phyloP scores from a whole-genome alignment of 202 grass and related monocot genomes.

The Zizania palustris region DNA sequence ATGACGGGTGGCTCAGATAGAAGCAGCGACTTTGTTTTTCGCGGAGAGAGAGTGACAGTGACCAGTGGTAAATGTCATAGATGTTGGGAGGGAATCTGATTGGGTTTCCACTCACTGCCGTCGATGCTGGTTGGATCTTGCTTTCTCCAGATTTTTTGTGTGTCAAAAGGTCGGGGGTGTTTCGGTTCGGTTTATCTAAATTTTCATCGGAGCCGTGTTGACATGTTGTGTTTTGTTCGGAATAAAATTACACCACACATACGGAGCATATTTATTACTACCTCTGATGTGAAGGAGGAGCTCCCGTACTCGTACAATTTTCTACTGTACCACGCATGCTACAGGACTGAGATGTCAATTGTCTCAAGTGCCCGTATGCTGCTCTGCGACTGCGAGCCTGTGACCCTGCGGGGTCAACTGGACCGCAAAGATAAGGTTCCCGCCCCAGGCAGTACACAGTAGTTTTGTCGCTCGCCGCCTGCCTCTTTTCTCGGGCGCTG shows the following conservation, averaged over 20 bases:
- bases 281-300: no score
- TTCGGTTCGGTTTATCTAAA: no score
- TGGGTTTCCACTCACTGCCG: background rate
- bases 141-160: no score
- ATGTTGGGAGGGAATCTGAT: slow-evolving; percentile 13
- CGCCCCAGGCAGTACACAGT: background rate
- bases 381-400: background rate
- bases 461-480: background rate
- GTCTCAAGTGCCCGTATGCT: background rate
- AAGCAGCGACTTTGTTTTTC: background rate
- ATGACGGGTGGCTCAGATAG: no score
- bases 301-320: no score
- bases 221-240: no score
- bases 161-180: no score
- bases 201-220: no score
- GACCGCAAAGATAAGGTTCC: slow-evolving; percentile 18
- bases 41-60: background rate
- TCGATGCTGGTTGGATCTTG: slow-evolving; percentile 27
- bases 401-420: background rate
- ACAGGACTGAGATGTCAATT: background rate
- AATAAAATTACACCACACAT: no score
- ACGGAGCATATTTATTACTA: no score
- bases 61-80: background rate
- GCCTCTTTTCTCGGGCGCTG: background rate
- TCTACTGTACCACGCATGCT: background rate